Conservation (phyloP, 495 filamentous ascomycete genomes). For the Penicillium verhagenii region DNA sequence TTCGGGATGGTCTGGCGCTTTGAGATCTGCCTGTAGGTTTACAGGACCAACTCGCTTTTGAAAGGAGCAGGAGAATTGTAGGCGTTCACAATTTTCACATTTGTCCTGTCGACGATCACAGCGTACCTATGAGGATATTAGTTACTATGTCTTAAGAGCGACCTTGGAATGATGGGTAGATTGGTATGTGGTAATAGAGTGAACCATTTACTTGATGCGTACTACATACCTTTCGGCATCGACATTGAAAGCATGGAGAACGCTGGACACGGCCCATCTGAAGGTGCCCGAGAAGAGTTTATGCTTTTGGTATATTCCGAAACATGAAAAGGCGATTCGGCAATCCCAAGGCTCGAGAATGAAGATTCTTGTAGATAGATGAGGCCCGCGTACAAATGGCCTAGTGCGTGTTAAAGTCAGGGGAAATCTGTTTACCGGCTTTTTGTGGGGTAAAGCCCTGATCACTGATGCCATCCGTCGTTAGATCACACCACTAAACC, state of each 20-base stretch:
- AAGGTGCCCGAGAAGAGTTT: not conserved
- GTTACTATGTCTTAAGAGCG: not conserved
- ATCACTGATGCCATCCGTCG: not conserved
- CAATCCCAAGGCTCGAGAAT: too few species aligned
- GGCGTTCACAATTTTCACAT: conserved; percentile 16
- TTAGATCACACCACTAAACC: not conserved
- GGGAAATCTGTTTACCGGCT: not conserved
- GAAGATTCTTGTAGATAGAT: too few species aligned
- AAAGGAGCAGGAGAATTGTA: conserved; percentile 16
- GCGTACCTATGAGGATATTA: conserved; percentile 8
- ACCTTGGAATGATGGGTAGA: too few species aligned
- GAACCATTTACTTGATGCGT: too few species aligned
- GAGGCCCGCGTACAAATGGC: too few species aligned
- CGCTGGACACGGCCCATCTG: conserved; percentile 12
- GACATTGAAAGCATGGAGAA: conserved; percentile 17
- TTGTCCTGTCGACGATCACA: conserved; percentile 13
- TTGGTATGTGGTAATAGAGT: too few species aligned
- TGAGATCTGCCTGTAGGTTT: not conserved
- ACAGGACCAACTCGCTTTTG: not conserved
- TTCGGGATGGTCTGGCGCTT: not conserved
- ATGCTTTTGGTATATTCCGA: not conserved
- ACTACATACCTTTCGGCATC: conserved; percentile 18
- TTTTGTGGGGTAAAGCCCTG: not conserved
- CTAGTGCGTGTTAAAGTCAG: not conserved
- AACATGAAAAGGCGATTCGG: not conserved